These are phyloP conservation scores for Mortierella sp. DNA, from an alignment of 371 early-diverging fungal species.

Conservation along the genomic window DNA sequence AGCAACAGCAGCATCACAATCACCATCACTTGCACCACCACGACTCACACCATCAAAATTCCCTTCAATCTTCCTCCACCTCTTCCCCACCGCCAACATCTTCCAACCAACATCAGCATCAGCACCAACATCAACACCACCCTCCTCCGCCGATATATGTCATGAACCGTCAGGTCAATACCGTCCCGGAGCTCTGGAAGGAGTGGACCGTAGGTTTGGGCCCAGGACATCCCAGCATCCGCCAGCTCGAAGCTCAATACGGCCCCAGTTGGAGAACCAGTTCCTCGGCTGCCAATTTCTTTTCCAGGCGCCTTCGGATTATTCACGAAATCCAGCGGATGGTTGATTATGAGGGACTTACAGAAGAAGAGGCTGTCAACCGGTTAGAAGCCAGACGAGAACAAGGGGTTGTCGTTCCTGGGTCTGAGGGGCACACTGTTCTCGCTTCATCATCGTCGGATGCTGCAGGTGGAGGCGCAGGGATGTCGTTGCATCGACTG, in stretches of 20 bases:
- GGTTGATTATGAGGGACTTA: constrained; percentile 39
- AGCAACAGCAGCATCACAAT: too few species aligned
- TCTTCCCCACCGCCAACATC: background rate
- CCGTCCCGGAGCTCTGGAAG: constrained; percentile 46
- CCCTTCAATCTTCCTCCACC: background rate
- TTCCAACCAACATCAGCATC: background rate
- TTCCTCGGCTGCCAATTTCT: constrained; percentile 49
- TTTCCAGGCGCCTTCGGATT: constrained; percentile 41
- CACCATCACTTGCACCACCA: background rate
- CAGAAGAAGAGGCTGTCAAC: constrained; percentile 44
- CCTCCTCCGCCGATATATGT: constrained; percentile 29
- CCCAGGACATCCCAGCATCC: constrained; percentile 37
- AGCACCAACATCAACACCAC: constrained; percentile 17
- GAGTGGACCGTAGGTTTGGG: constrained; percentile 50
- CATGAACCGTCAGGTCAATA: constrained; percentile 49
- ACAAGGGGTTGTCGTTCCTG: constrained; percentile 39
- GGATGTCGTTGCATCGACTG: constrained; percentile 43
- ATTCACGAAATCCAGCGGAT: constrained; percentile 52
- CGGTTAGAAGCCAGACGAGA: constrained; percentile 38
- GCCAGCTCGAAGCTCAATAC: constrained; percentile 38
- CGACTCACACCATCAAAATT: background rate
- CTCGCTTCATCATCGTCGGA: background rate
- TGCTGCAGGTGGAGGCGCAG: constrained; percentile 10
- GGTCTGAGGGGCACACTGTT: constrained; percentile 18
- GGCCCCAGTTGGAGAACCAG: constrained; percentile 48